Evolutionary conservation across 805 yeast species (phyloP), one percentile per base, ranked within the genome.

Genomic region (Isabelozyma gotoi): DNA sequence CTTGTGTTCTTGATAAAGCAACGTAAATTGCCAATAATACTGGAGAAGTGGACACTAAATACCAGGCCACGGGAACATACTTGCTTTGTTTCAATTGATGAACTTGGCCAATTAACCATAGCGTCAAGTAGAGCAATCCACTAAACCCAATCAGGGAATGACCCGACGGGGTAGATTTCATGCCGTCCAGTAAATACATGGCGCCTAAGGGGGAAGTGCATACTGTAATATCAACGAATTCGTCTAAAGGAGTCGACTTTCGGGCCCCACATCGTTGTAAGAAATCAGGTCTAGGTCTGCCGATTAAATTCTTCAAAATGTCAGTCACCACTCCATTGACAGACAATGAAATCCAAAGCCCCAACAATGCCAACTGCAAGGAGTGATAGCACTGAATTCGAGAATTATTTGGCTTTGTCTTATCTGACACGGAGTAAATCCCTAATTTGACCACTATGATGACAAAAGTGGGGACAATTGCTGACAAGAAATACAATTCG

Each of bases 281-380:
- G 48, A 72, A 72, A 44, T 72, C 77, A 3, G 77, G 77, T 42
- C 77, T 52, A 29, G 69, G 75, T 44, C 72, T 57, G 3, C 71
- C 73, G 20, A 63, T 71, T 67, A 63, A 68, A 40, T 57, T 58
- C 51, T 68, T 70, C 48, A 67, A 54, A 24, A 66, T 53, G 51
- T 65, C 77, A 40, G 71, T 72, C 39, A 62, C 38, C 29, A 59
- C 64, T 17, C 63, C 64, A 20, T 67, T 57, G 17, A 63, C 35
- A 17, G 57, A 48, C 17, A 62, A 59, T 15, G 65, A 53, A 18
- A 65, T 44, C 47, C 61, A 52, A 31, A 65, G 56, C 4, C 69
- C 72, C 39, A 66, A 55, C 10, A 53, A 45, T 14, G 68, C 59
- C 5, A 61, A 57, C 46, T 61, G 68, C 19, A 62, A 46, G 16